A percentile compares a stretch with the other conserved stretches of the same genome.
These are phyloP conservation scores for Podaxis pistillaris DNA, from an alignment of 768 basidiomycete genomes.

Conservation along the genomic window DNA sequence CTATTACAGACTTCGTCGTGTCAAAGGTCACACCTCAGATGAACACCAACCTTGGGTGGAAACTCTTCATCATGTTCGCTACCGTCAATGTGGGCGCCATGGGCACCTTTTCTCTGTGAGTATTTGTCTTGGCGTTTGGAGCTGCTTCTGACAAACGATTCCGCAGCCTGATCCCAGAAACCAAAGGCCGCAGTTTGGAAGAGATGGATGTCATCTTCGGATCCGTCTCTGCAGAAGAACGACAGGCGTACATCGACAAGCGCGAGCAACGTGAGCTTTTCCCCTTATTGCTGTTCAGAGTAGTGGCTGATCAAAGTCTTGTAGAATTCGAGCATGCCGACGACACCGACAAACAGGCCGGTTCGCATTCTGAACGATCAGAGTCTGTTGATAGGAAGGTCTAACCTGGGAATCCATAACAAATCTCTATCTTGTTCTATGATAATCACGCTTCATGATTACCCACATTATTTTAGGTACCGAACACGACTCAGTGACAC, in stretches of 20 bases:
- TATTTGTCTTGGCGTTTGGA: constrained; percentile 1
- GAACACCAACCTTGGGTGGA: constrained; percentile 61
- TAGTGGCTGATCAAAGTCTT: neutral
- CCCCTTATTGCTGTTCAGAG: neutral
- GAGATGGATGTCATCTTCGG: constrained; percentile 59
- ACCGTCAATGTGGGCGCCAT: constrained; percentile 72
- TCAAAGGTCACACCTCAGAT: constrained; percentile 70
- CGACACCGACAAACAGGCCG: neutral
- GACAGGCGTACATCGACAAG: constrained; percentile 49
- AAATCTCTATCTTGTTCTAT: neutral
- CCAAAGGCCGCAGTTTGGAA: constrained; percentile 55
- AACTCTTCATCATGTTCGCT: constrained; percentile 77
- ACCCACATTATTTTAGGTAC: neutral
- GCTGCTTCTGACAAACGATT: neutral
- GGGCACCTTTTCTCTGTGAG: constrained; percentile 64
- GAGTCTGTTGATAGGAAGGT: constrained; percentile 16
- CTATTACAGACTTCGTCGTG: constrained; percentile 63
- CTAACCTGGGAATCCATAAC: neutral
- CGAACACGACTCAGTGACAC: neutral
- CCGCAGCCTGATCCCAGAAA: constrained; percentile 56
- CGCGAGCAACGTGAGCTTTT: constrained; percentile 33
- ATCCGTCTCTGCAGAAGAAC: constrained; percentile 50
- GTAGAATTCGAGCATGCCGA: constrained; percentile 16
- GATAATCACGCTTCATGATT: neutral
- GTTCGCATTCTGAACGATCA: constrained; percentile 9